phyloP scores from a whole-genome alignment of 371 early-diverging fungal genomes.

The Funneliformis caledonium region DNA sequence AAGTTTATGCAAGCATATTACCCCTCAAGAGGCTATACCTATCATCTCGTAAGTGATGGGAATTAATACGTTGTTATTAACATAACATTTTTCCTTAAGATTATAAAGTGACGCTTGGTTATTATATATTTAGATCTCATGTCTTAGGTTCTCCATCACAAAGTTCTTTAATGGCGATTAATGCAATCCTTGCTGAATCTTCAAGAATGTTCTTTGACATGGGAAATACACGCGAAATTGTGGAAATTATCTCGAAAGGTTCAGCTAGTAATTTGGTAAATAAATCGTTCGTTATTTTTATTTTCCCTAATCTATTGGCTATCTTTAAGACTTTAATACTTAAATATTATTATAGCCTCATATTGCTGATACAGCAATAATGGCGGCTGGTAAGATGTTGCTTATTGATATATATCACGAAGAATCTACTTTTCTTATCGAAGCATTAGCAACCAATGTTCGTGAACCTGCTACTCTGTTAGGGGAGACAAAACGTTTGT shows the following conservation, averaged over 20 bases:
- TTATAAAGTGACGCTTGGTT: neutral
- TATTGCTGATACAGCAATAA: constrained; percentile 60
- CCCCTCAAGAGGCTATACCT: constrained; percentile 50
- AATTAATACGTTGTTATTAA: constrained; percentile 12
- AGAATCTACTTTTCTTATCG: constrained; percentile 45
- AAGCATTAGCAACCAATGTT: constrained; percentile 47
- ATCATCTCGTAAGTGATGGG: constrained; percentile 45
- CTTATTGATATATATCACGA: constrained; percentile 51
- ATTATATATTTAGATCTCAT: constrained; percentile 46
- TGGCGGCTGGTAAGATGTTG: constrained; percentile 58
- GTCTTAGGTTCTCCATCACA: constrained; percentile 49
- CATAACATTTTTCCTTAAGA: constrained; percentile 12
- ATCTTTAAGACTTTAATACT: constrained; percentile 26
- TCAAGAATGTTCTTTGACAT: constrained; percentile 55
- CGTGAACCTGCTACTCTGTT: constrained; percentile 46
- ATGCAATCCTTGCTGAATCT: constrained; percentile 55
- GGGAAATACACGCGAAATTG: constrained; percentile 41
- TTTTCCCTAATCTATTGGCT: constrained; percentile 42
- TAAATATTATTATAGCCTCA: constrained; percentile 42
- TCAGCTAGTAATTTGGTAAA: constrained; percentile 46
- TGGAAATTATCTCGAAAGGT: constrained; percentile 39
- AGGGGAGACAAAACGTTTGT: constrained; percentile 54
- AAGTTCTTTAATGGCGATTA: constrained; percentile 56
- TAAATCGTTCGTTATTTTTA: constrained; percentile 43
- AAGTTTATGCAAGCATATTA: constrained; percentile 56